phyloP scores from a whole-genome alignment of 495 filamentous ascomycete genomes.

The Trichoderma reesei region DNA sequence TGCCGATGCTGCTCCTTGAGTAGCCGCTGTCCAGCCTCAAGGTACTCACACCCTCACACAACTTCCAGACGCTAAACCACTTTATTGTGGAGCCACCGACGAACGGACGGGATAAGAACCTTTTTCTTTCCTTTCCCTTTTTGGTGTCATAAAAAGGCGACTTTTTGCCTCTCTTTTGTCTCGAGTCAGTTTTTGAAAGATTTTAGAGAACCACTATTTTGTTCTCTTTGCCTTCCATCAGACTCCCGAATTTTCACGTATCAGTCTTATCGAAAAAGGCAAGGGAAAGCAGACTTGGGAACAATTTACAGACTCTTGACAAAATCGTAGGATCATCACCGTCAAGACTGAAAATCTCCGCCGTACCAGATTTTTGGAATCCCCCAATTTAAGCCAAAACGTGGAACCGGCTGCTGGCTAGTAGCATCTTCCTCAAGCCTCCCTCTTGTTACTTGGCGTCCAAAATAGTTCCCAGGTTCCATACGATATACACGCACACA shows the following conservation, averaged over 20 bases:
- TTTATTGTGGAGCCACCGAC: neutral
- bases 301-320: too few relatives aligned
- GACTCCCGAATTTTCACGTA: neutral
- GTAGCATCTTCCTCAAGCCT: neutral
- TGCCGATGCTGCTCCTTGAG: neutral
- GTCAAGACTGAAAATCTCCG: too few relatives aligned
- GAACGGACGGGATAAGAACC: slow-evolving; percentile 5
- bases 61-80: neutral
- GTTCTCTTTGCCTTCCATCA: neutral
- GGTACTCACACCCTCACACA: neutral
- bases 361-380: too few relatives aligned
- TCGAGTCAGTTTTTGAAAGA: neutral
- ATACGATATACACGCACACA: neutral
- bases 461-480: neutral
- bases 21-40: neutral
- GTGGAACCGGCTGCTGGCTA: too few relatives aligned
- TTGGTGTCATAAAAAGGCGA: neutral
- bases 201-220: neutral
- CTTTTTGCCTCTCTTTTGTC: neutral
- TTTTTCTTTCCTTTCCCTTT: neutral
- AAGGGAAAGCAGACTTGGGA: too few relatives aligned
- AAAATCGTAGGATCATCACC: too few relatives aligned
- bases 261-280: too few relatives aligned
- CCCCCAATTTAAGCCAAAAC: too few relatives aligned
- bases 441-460: neutral